Evolutionary conservation across 2,329 filamentous ascomycete genomes (phyloP).

Genomic region (Fusarium lateritium): DNA sequence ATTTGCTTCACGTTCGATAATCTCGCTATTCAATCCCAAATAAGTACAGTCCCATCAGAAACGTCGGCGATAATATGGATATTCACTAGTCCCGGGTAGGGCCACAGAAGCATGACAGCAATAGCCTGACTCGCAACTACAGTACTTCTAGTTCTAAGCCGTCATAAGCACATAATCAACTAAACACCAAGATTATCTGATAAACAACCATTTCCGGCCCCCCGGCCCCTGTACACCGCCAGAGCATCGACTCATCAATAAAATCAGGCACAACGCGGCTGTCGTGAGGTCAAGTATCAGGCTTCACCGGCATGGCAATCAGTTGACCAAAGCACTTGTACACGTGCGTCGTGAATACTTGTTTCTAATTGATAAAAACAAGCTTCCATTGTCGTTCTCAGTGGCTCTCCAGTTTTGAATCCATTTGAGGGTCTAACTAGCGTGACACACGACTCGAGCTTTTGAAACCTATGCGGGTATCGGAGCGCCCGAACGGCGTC

Average conservation of each 20-base stretch:
- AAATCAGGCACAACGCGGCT: background rate
- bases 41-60: no score
- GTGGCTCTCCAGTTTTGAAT: constrained; percentile 1
- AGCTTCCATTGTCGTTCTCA: constrained; percentile 3
- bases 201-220: background rate
- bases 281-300: background rate
- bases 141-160: no score
- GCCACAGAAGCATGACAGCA: background rate
- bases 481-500: constrained; percentile 25
- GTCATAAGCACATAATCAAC: constrained; percentile 14
- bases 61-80: no score
- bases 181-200: constrained; percentile 6
- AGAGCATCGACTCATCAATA: background rate
- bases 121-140: constrained; percentile 16
- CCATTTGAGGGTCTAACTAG: constrained; percentile 16
- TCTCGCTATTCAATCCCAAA: no score
- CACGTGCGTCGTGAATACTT: constrained; percentile 21
- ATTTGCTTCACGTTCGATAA: no score
- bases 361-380: constrained; percentile 3
- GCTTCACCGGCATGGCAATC: constrained; percentile 23
- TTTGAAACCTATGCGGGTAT: constrained; percentile 23
- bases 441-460: constrained; percentile 27
- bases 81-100: background rate
- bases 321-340: constrained; percentile 9
- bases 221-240: constrained; percentile 22